Conservation (phyloP, 1,284 basidiomycete species). For the Butyriboletus appendiculatus region DNA sequence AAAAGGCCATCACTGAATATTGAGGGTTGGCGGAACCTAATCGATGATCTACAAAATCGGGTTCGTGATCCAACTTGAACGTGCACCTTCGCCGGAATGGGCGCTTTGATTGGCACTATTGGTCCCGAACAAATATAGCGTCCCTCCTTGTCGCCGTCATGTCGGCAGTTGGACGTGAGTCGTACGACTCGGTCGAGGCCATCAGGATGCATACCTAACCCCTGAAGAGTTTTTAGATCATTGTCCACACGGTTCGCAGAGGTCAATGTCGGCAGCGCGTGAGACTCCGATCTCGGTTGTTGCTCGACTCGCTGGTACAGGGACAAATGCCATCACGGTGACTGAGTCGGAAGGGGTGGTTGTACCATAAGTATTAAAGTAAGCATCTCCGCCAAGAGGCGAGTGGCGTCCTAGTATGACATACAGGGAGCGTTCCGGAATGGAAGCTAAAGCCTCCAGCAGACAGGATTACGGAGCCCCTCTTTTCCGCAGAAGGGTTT, state of each 20-base stretch:
- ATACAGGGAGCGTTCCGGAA: conserved; percentile 8
- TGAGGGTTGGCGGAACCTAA: not conserved
- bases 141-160: not conserved
- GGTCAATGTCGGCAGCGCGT: conserved; percentile 26
- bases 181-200: not conserved
- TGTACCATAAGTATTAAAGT: conserved; percentile 1
- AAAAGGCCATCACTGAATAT: no score
- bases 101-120: conserved; percentile 9
- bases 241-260: not conserved
- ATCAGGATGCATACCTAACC: not conserved
- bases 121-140: conserved; percentile 9
- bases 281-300: conserved; percentile 24
- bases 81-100: conserved; percentile 6
- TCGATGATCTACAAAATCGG: conserved; percentile 12
- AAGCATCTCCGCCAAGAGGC: conserved; percentile 20
- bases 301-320: conserved; percentile 1
- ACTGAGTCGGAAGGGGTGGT: conserved; percentile 4
- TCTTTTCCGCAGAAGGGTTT: conserved; percentile 9
- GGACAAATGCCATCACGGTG: conserved; percentile 16
- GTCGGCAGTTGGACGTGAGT: conserved; percentile 6
- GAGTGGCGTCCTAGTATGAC: conserved; percentile 25
- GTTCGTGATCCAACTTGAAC: conserved; percentile 13
- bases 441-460: conserved; percentile 11
- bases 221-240: conserved; percentile 2
- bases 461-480: conserved; percentile 4